Evolutionary conservation across 768 basidiomycete species (phyloP).

Genomic region (Galerina sulciceps): DNA sequence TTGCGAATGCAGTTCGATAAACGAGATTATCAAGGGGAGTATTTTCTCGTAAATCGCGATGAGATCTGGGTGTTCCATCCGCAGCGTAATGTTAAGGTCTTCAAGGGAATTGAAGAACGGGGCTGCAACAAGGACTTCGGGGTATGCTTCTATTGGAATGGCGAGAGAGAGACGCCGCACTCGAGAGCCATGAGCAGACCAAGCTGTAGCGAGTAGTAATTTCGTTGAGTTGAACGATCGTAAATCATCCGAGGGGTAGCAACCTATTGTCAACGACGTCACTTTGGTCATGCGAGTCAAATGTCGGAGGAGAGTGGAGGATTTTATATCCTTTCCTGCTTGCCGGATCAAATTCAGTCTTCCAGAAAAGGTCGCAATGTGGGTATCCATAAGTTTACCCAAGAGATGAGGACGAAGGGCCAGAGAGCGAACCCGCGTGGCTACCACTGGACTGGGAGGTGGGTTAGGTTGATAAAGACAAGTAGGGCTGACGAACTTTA

Average conservation of each 20-base stretch:
- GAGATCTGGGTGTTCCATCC: background rate
- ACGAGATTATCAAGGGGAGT: background rate
- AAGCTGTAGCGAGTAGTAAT: background rate
- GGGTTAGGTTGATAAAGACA: background rate
- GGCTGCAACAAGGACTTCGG: background rate
- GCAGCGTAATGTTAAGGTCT: background rate
- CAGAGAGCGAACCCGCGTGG: constrained; percentile 9
- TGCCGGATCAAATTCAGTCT: no score
- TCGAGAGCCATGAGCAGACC: constrained; percentile 1
- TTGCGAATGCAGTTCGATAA: constrained; percentile 8
- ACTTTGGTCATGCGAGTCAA: constrained; percentile 13
- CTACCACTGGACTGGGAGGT: background rate
- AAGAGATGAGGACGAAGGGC: constrained; percentile 13
- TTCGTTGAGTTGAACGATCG: constrained; percentile 1
- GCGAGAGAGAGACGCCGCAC: background rate
- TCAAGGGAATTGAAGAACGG: constrained; percentile 6
- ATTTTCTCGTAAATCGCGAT: background rate
- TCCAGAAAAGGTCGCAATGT: no score
- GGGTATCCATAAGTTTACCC: background rate
- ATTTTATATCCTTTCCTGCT: no score
- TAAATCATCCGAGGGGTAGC: constrained; percentile 7
- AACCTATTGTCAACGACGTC: constrained; percentile 6
- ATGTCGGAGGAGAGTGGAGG: constrained; percentile 4
- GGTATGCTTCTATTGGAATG: constrained; percentile 7
- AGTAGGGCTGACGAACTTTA: background rate